phyloP scores from a whole-genome alignment of 2,329 filamentous ascomycete genomes.

The Cladosporium sp. region DNA sequence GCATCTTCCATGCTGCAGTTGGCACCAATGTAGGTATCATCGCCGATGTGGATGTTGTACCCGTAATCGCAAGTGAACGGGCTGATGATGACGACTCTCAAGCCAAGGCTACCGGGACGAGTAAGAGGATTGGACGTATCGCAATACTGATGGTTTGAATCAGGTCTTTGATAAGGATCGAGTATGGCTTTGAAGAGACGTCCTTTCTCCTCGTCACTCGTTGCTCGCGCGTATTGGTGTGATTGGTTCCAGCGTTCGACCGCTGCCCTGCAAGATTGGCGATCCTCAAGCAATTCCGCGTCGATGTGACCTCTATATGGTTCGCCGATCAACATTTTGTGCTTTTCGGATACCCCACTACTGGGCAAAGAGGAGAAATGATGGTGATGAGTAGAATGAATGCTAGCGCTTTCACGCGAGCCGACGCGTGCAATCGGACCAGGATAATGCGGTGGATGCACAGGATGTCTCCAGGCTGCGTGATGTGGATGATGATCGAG shows the following conservation, averaged over 20 bases:
- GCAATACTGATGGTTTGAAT: constrained; percentile 40
- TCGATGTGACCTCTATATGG: constrained; percentile 73
- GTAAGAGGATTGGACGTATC: background rate
- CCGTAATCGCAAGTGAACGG: constrained; percentile 94
- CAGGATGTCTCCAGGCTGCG: constrained; percentile 12
- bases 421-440: constrained; percentile 14
- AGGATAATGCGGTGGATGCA: background rate
- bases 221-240: constrained; percentile 68
- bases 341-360: constrained; percentile 59
- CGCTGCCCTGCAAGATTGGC: constrained; percentile 76
- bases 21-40: constrained; percentile 76
- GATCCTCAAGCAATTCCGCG: constrained; percentile 72
- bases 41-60: constrained; percentile 86
- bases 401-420: constrained; percentile 24
- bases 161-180: constrained; percentile 54
- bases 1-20: constrained; percentile 85
- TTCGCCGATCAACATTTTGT: constrained; percentile 80
- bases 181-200: constrained; percentile 70
- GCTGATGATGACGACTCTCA: constrained; percentile 72
- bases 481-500: constrained; percentile 12
- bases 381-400: constrained; percentile 44
- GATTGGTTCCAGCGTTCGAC: constrained; percentile 85
- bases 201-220: constrained; percentile 59
- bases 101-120: constrained; percentile 52
- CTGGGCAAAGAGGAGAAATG: constrained; percentile 42